Conservation (phyloP, 2,329 filamentous ascomycete genomes). For the Seiridium cupressi region DNA sequence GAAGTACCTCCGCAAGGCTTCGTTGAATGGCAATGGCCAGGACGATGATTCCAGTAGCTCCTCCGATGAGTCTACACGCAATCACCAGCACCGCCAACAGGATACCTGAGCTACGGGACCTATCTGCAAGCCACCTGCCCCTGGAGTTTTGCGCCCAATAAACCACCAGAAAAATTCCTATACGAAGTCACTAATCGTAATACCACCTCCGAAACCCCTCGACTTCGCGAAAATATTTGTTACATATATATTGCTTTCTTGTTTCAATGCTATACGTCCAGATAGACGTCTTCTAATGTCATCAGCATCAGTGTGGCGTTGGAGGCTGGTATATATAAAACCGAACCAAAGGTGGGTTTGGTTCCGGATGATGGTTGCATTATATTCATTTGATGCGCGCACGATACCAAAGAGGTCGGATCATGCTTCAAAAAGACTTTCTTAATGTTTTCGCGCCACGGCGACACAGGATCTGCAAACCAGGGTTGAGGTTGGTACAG, state of each 20-base stretch:
- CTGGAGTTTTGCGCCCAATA: neutral
- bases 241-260: constrained; percentile 9
- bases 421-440: constrained; percentile 2
- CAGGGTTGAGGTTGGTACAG: neutral
- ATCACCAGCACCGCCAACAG: neutral
- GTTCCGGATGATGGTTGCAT: constrained; percentile 8
- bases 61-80: constrained; percentile 8
- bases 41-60: constrained; percentile 32
- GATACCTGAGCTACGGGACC: neutral
- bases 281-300: constrained; percentile 2
- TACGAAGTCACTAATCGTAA: constrained; percentile 7
- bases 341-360: neutral
- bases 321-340: constrained; percentile 11
- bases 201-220: neutral
- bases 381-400: neutral
- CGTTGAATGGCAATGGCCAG: constrained; percentile 25
- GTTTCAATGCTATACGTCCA: neutral
- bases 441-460: neutral
- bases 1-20: constrained; percentile 47
- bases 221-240: constrained; percentile 1
- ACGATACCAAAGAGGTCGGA: constrained; percentile 7
- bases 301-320: constrained; percentile 9
- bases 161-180: neutral
- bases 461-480: neutral
- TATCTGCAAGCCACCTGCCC: neutral